Base-by-base conservation (phyloP, 441 rosid species). In the Aquilaria agallochum region DNA sequence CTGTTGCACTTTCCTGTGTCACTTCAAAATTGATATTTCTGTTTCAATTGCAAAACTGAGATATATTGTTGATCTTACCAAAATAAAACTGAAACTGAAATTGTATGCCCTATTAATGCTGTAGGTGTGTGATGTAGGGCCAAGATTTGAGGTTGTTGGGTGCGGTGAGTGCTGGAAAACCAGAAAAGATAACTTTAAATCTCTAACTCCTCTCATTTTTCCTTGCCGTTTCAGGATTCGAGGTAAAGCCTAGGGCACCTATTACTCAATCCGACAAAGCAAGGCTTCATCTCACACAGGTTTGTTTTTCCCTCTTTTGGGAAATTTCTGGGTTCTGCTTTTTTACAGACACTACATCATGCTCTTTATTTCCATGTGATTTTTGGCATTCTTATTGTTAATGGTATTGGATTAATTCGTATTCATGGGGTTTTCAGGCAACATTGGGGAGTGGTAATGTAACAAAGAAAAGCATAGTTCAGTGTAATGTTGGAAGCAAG, bases 271-370 rank as follows among this genome's bases (percentile, higher is more conserved):
- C 49, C 3, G 58, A 77, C 46, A 72, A 64, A 51, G 67, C 72
- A 71, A 75, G 94, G 72, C 89, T 86, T 52, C 97, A 83, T 68
- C 74, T 86, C 56, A 85, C 96, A 5, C 88, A 79, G 86, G 90
- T 82, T 53, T 32, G 50, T 8, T 12, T 34, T 52, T 63, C 14
- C 12, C 1, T 36, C 13, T 52, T 45, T 20, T n/a, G 3, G 32
- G n/a, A 20, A 20, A 20, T 20, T 20, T 20, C 1, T 40, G 31
- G 20, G 10, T 42, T 3, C 8, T 49, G 9, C 15, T 14, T 5
- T 12, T 47, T 6, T 46, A 12, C 44, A 9, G 2, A 13, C 42
- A 30, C 11, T 27, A 15, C 30, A 5, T 57, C 9, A 11, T 47
- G 15, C 14, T n/a, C 4, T 33, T 12, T 9, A 40, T 53, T 30